Evolutionary conservation across 1,139 yeast species (phyloP).

Genomic region (Diutina scorzettiae): DNA sequence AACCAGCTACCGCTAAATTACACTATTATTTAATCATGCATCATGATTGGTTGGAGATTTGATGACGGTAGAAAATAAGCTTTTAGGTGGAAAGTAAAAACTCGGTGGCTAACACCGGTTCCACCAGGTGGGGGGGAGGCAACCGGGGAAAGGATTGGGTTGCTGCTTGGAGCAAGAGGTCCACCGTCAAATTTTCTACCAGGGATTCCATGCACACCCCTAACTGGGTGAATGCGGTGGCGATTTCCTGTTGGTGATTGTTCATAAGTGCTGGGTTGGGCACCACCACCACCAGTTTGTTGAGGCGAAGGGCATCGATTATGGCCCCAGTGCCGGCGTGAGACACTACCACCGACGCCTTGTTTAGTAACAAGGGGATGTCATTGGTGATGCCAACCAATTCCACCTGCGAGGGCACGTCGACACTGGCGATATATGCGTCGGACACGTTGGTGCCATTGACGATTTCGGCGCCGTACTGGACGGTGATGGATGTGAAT

Average conservation of each 20-base stretch:
- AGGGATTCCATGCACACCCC: slow-evolving; percentile 2
- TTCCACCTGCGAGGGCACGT: slow-evolving; percentile 5
- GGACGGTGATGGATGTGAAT: slow-evolving; percentile 37
- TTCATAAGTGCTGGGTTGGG: slow-evolving; percentile 65
- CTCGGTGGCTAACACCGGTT: too few relatives aligned
- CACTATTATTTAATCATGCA: too few relatives aligned
- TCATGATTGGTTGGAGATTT: too few relatives aligned
- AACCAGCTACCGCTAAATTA: too few relatives aligned
- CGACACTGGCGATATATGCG: slow-evolving; percentile 10
- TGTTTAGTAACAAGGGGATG: slow-evolving; percentile 9
- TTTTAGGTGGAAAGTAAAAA: too few relatives aligned
- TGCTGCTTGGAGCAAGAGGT: background rate
- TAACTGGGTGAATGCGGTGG: slow-evolving; percentile 35
- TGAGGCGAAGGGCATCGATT: slow-evolving; percentile 53
- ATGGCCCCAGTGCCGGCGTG: slow-evolving; percentile 96
- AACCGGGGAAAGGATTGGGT: background rate
- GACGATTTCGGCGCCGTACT: slow-evolving; percentile 50
- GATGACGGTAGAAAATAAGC: too few relatives aligned
- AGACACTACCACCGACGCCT: slow-evolving; percentile 52
- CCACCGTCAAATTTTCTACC: background rate
- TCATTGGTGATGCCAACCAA: slow-evolving; percentile 6
- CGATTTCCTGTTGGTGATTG: slow-evolving; percentile 79
- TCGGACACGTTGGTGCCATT: slow-evolving; percentile 17
- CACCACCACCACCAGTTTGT: slow-evolving; percentile 54
- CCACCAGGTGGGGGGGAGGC: background rate